Percentiles rank a stretch among this genome's conserved stretches.
Evolutionary conservation across 1,139 yeast species (phyloP).

Genomic region (Keqinozyma sinolaborantium): DNA sequence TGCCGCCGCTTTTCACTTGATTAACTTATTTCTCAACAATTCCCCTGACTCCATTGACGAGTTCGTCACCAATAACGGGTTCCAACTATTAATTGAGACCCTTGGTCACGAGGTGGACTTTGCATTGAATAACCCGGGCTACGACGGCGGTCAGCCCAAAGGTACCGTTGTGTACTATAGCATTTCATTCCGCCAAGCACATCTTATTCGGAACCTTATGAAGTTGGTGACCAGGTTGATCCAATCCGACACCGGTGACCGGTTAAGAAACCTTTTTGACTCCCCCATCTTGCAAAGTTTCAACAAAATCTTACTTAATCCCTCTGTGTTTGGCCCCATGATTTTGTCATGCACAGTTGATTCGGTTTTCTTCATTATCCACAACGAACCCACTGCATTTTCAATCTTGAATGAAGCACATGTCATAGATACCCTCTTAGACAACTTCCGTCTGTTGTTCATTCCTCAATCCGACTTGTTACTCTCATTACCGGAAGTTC

Average conservation of each 20-base stretch:
- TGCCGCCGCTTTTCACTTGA: constrained; percentile 63
- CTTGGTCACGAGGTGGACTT: constrained; percentile 65
- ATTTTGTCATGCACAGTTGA: constrained; percentile 65
- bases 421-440: constrained; percentile 62
- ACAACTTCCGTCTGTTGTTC: constrained; percentile 49
- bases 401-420: constrained; percentile 78
- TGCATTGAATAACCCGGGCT: constrained; percentile 55
- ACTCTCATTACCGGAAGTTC: constrained; percentile 65
- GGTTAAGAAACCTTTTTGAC: constrained; percentile 81
- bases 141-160: constrained; percentile 51
- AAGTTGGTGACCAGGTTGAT: constrained; percentile 65
- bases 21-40: constrained; percentile 51
- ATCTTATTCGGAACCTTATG: constrained; percentile 51
- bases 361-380: constrained; percentile 69
- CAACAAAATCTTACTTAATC: constrained; percentile 56
- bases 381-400: constrained; percentile 89
- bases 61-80: constrained; percentile 68
- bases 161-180: constrained; percentile 53
- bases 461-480: constrained; percentile 59
- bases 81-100: constrained; percentile 55
- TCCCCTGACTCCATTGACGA: constrained; percentile 48
- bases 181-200: constrained; percentile 65
- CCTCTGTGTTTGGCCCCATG: constrained; percentile 64
- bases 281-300: constrained; percentile 68
- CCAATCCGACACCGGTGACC: constrained; percentile 74